phyloP scores from a whole-genome alignment of 805 yeast species.

The Yamadazyma sp. region DNA sequence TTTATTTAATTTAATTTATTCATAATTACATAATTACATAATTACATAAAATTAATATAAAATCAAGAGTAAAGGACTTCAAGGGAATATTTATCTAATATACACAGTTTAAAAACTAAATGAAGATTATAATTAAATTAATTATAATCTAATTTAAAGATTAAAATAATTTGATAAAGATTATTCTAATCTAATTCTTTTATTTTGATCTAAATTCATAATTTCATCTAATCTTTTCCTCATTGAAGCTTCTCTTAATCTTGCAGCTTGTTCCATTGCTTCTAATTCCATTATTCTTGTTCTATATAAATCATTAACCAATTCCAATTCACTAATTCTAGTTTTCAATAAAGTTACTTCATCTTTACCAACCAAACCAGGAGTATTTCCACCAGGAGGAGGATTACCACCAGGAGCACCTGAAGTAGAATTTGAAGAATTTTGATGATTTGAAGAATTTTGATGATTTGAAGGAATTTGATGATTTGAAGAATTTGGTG shows the following conservation, averaged over 20 bases:
- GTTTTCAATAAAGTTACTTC: conserved; percentile 54
- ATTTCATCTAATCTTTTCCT: conserved; percentile 48
- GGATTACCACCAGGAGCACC: not conserved
- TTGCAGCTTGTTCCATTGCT: conserved; percentile 56
- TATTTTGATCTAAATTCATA: conserved; percentile 22
- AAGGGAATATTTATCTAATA: conserved; percentile 8
- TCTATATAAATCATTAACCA: conserved; percentile 84
- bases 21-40: no score
- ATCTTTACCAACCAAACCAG: conserved; percentile 3
- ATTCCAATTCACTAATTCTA: conserved; percentile 80
- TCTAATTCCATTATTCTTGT: conserved; percentile 83
- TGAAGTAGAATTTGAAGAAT: no score
- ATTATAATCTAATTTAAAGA: conserved; percentile 41
- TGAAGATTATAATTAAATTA: not conserved
- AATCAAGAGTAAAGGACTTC: no score
- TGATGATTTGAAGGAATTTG: no score
- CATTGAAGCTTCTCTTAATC: conserved; percentile 47
- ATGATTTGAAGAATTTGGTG: no score
- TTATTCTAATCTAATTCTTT: conserved; percentile 35
- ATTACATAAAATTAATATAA: no score
- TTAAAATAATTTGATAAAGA: not conserved
- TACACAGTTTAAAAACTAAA: conserved; percentile 4
- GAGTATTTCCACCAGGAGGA: not conserved
- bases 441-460: no score
- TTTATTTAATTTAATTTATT: no score